A percentile compares a stretch with the other conserved stretches of the same genome.
phyloP scores from a whole-genome alignment of 2,329 filamentous ascomycete species.

The Myriosclerotinia scirpicola region DNA sequence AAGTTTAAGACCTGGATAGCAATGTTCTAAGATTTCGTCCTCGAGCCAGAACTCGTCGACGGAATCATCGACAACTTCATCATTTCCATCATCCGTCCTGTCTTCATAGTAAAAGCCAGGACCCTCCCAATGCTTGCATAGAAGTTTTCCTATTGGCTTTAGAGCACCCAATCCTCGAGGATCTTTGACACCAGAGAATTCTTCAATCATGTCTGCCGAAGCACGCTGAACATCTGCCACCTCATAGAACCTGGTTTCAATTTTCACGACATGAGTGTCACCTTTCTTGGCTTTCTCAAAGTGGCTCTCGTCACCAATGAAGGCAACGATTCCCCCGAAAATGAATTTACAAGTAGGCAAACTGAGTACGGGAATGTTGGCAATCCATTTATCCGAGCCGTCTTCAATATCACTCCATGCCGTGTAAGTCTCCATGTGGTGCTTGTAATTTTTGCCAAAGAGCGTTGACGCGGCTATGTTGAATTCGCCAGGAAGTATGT shows the following conservation, averaged over 20 bases:
- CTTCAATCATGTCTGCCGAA: constrained; percentile 43
- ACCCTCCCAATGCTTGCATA: constrained; percentile 48
- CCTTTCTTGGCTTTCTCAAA: constrained; percentile 39
- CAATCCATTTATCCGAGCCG: constrained; percentile 24
- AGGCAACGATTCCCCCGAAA: constrained; percentile 48
- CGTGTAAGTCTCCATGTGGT: constrained; percentile 24
- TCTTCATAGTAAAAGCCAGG: constrained; percentile 34
- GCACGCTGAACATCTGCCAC: constrained; percentile 54
- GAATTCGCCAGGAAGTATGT: constrained; percentile 71
- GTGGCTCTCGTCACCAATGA: constrained; percentile 42
- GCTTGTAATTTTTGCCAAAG: constrained; percentile 53
- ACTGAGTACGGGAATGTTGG: constrained; percentile 28
- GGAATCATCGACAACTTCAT: constrained; percentile 36
- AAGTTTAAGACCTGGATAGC: constrained; percentile 66
- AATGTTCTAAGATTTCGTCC: constrained; percentile 53
- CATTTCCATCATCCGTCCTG: constrained; percentile 32
- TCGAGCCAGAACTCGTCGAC: constrained; percentile 68
- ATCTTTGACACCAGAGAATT: constrained; percentile 48
- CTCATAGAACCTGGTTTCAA: constrained; percentile 60
- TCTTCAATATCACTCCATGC: constrained; percentile 35
- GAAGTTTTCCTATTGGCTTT: constrained; percentile 48
- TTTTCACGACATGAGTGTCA: constrained; percentile 45
- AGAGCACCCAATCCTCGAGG: constrained; percentile 40
- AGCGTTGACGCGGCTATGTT: constrained; percentile 72
- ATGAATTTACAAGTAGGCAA: constrained; percentile 46